phyloP scores from a whole-genome alignment of 495 filamentous ascomycete species.

The Podospora didyma region DNA sequence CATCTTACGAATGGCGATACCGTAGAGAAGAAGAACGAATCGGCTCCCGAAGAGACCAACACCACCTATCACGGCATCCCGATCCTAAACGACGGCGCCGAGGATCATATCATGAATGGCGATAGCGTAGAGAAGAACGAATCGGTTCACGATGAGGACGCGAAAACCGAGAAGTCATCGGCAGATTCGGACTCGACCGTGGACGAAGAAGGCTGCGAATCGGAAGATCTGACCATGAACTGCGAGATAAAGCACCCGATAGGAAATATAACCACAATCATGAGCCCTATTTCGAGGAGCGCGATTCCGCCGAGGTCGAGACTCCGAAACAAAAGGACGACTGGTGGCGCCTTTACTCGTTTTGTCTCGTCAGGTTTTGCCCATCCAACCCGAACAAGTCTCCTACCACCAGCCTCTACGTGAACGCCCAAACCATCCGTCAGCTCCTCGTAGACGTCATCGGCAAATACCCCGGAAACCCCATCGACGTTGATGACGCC shows the following conservation, averaged over 20 bases:
- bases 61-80: too few species aligned
- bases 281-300: slow-evolving; percentile 25
- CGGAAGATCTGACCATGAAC: slow-evolving; percentile 28
- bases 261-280: slow-evolving; percentile 24
- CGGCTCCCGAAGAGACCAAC: too few species aligned
- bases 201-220: neutral
- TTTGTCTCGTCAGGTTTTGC: slow-evolving; percentile 28
- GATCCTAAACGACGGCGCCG: too few species aligned
- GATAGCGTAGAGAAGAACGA: neutral
- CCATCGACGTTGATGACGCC: slow-evolving; percentile 28
- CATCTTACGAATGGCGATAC: slow-evolving; percentile 2
- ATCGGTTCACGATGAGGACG: neutral
- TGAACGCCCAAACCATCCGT: slow-evolving; percentile 31
- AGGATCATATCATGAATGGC: neutral
- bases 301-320: slow-evolving; percentile 22
- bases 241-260: slow-evolving; percentile 37
- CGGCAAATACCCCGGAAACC: slow-evolving; percentile 25
- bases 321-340: slow-evolving; percentile 30
- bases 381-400: slow-evolving; percentile 19
- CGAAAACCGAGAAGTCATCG: neutral
- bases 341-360: slow-evolving; percentile 34
- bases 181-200: neutral
- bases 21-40: neutral
- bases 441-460: slow-evolving; percentile 29
- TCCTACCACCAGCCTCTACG: slow-evolving; percentile 23